Evolutionary conservation across 257 asterid species (phyloP).

Genomic region (Phtheirospermum japonicum): DNA sequence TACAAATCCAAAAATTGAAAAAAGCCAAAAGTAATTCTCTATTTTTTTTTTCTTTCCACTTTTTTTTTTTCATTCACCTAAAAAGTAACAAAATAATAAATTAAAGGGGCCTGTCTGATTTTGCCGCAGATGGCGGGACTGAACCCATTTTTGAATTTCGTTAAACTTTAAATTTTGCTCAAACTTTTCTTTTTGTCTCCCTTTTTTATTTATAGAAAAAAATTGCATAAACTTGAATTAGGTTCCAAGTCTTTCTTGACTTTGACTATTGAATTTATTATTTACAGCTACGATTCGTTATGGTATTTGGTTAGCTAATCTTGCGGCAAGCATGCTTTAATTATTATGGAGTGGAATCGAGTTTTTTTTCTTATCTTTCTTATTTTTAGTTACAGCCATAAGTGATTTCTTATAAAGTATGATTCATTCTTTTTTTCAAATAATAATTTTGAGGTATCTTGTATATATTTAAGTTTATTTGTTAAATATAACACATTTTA

Average conservation of each 20-base stretch:
- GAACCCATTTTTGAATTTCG: conserved; percentile 11
- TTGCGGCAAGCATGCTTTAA: too few relatives aligned
- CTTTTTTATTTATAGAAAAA: neutral
- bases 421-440: too few relatives aligned
- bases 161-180: conserved; percentile 18
- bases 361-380: too few relatives aligned
- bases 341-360: too few relatives aligned
- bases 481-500: too few relatives aligned
- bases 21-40: conserved; percentile 7
- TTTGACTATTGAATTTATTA: neutral
- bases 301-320: too few relatives aligned
- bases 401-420: too few relatives aligned
- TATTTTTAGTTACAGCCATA: too few relatives aligned
- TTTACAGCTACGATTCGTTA: too few relatives aligned
- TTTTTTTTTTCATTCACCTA: neutral
- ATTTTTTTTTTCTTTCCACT: neutral
- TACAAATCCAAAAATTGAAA: conserved; percentile 15
- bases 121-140: conserved; percentile 42
- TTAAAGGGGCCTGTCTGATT: conserved; percentile 25
- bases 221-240: conserved; percentile 11
- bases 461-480: too few relatives aligned
- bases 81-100: conserved; percentile 8
- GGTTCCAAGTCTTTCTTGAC: conserved; percentile 23
- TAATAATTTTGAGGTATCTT: too few relatives aligned
- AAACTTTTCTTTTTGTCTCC: neutral